Base-by-base conservation (phyloP, 78 protist species). In the Cyanophora paradoxa region DNA sequence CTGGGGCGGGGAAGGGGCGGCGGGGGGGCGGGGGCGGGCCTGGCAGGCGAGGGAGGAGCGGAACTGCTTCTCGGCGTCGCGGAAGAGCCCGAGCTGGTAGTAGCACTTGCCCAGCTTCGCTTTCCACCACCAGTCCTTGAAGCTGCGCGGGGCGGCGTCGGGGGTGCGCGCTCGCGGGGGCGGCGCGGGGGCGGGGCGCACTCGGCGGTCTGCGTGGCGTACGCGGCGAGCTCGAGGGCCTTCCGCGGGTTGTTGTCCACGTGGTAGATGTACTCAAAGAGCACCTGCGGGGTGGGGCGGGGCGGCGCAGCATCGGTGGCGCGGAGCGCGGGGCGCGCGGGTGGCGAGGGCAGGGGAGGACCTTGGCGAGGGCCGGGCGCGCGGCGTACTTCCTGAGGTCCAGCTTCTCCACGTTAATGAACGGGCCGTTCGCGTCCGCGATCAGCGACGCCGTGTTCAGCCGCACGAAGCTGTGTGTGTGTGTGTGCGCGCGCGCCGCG, bases 71-170 rank as follows among this genome's bases (percentile, higher is more conserved):
- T 86, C 90, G 7, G 94, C 94, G 20, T 90, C 94, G 0, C 87
- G 79, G 3, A 36, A 26, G 56, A 86, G 42, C 11, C 88, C 92
- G 37, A 91, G 81, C 34, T 59, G 82, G 63, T 82, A 79, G 62
- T 78, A 85, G 54, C 81, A 70, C 50, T 68, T 70, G 2, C 91
- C 95, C 17, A 86, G 73, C 40, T 82, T 62, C 40, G 78, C 81
- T 58, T 85, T 85, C 95, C 95, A 91, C 81, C 83, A 91, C 95
- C 95, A 90, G 31, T 86, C 91, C 36, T 81, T 58, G 57, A 37
- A 81, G 20, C 28, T 24, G 40, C 26, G 19, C 4, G 37, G 54
- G 13, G 1, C 46, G 30, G n/a, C n/a, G n/a, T n/a, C n/a, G 37
- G 41, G 13, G 41, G 11, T 8, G 30, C 7, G 20, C 36, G 42